A percentile compares a stretch with the other conserved stretches of the same genome.
Conservation (phyloP, 768 basidiomycete species). For the Panus rudis region DNA sequence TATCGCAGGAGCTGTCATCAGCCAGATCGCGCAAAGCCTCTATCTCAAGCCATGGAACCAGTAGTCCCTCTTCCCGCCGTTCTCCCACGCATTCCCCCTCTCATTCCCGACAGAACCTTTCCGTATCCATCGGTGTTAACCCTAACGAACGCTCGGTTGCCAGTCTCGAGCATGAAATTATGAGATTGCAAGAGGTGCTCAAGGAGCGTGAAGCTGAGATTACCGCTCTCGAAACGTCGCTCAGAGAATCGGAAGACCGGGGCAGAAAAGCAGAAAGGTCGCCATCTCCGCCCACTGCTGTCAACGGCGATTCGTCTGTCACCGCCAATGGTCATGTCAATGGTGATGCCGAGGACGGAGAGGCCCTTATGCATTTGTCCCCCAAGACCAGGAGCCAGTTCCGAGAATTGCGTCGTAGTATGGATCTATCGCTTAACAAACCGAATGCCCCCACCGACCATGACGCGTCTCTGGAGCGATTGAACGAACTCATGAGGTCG, state of each 20-base stretch:
- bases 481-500: slow-evolving; percentile 91
- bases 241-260: slow-evolving; percentile 35
- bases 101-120: too few relatives aligned
- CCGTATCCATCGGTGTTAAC: slow-evolving; percentile 36
- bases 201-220: slow-evolving; percentile 93
- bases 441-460: slow-evolving; percentile 27
- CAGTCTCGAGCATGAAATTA: slow-evolving; percentile 91
- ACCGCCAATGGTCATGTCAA: slow-evolving; percentile 4
- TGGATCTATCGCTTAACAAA: slow-evolving; percentile 34
- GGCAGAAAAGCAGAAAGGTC: too few relatives aligned
- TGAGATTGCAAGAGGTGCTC: slow-evolving; percentile 89
- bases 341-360: slow-evolving; percentile 7
- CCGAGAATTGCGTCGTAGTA: slow-evolving; percentile 61
- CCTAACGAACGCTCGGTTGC: slow-evolving; percentile 66
- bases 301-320: slow-evolving; percentile 19
- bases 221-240: slow-evolving; percentile 51
- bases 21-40: slow-evolving; percentile 81
- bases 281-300: slow-evolving; percentile 2
- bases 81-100: slow-evolving; percentile 51
- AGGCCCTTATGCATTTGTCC: slow-evolving; percentile 39
- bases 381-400: slow-evolving; percentile 71
- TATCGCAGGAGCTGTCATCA: slow-evolving; percentile 95
- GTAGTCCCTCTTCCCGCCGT: slow-evolving; percentile 56
- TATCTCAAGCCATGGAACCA: slow-evolving; percentile 67
- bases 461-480: slow-evolving; percentile 68